A percentile compares a stretch with the other conserved stretches of the same genome.
These are phyloP conservation scores for Lachancea kluyveri DNA, from an alignment of 805 yeast species.

Conservation along the genomic window DNA sequence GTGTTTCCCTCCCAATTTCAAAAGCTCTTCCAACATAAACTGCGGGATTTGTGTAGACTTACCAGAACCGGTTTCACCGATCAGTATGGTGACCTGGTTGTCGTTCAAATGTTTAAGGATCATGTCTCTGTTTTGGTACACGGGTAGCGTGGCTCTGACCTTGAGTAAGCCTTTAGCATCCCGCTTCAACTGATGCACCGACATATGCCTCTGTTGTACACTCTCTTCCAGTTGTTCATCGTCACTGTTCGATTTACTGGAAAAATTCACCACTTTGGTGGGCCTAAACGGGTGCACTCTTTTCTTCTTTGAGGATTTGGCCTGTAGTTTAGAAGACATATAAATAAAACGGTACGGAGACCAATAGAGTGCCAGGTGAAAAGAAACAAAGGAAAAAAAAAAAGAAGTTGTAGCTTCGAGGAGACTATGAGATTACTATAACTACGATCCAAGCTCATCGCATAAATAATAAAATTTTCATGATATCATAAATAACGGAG, in stretches of 20 bases:
- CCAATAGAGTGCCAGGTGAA: no score
- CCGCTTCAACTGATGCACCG: constrained; percentile 28
- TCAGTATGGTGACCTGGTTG: constrained; percentile 68
- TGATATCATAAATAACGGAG: no score
- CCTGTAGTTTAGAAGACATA: no score
- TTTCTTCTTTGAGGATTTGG: no score
- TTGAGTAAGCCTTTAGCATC: constrained; percentile 41
- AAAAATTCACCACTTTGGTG: constrained; percentile 32
- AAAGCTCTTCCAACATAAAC: constrained; percentile 50
- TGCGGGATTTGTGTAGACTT: constrained; percentile 97
- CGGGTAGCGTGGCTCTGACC: constrained; percentile 60
- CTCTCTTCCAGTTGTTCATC: constrained; percentile 14
- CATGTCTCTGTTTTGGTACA: constrained; percentile 62
- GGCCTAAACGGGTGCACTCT: constrained; percentile 13
- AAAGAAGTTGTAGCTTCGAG: no score
- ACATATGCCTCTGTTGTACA: constrained; percentile 9
- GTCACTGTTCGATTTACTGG: constrained; percentile 29
- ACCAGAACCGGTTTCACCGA: constrained; percentile 98
- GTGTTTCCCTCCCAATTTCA: constrained; percentile 19
- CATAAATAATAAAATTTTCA: constrained; percentile 1
- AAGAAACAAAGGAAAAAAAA: no score
- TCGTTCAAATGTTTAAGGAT: constrained; percentile 47
- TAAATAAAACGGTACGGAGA: no score
- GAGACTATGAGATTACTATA: no score
- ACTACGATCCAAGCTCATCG: constrained; percentile 1